Conservation (phyloP, 2,329 filamentous ascomycete genomes). For the Ophiognomonia clavigignenti-juglandacearum region DNA sequence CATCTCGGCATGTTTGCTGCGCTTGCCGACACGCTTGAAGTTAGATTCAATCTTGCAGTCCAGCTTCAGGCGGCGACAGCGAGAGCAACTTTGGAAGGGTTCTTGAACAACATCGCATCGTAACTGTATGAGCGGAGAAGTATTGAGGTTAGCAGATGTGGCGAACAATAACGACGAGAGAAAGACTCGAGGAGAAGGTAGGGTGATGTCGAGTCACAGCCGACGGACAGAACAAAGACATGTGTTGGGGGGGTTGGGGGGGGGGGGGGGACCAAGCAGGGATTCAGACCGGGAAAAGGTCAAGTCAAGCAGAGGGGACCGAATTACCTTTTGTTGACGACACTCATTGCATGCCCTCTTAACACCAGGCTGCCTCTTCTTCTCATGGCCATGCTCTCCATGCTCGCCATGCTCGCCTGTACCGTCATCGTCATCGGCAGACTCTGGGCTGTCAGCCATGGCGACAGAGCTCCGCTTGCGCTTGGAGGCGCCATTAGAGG, state of each 20-base stretch:
- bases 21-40: slow-evolving; percentile 77
- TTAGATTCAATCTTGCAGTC: slow-evolving; percentile 84
- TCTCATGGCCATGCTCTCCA: slow-evolving; percentile 43
- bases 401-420: too few species aligned
- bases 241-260: too few species aligned
- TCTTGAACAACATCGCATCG: slow-evolving; percentile 82
- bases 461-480: slow-evolving; percentile 52
- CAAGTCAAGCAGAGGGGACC: neutral
- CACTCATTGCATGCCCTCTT: slow-evolving; percentile 84
- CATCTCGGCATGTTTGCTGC: slow-evolving; percentile 81
- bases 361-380: slow-evolving; percentile 62
- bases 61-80: slow-evolving; percentile 74
- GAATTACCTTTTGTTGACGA: slow-evolving; percentile 75
- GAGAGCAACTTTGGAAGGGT: slow-evolving; percentile 70
- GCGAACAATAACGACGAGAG: neutral
- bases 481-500: slow-evolving; percentile 44
- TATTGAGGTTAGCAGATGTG: slow-evolving; percentile 14
- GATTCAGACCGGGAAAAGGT: neutral
- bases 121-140: slow-evolving; percentile 43
- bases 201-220: too few species aligned
- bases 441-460: slow-evolving; percentile 54
- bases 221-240: too few species aligned
- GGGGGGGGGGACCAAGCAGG: neutral
- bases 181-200: neutral
- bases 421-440: slow-evolving; percentile 55